Evolutionary conservation across 1,139 yeast genomes (phyloP).

Genomic region (Lodderomyces orthopsilosis): DNA sequence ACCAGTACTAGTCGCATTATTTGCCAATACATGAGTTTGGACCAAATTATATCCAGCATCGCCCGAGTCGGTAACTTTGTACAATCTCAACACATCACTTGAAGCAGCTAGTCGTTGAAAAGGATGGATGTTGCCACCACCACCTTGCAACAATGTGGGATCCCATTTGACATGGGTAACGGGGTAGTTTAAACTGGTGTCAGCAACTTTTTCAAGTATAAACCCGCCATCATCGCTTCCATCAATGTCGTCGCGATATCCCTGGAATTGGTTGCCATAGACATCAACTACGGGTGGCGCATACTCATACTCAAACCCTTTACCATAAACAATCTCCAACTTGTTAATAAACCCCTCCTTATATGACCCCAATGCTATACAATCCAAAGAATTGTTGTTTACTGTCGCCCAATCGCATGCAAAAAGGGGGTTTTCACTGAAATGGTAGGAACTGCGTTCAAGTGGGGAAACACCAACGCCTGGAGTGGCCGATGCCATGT

Average conservation of each 20-base stretch:
- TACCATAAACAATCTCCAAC: conserved; percentile 48
- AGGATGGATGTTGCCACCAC: not conserved
- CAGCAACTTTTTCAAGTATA: conserved; percentile 51
- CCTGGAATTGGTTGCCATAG: conserved; percentile 1
- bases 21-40: conserved; percentile 44
- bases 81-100: conserved; percentile 68
- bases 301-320: conserved; percentile 26
- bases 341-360: conserved; percentile 67
- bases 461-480: conserved; percentile 9
- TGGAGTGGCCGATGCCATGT: not conserved
- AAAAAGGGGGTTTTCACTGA: conserved; percentile 61
- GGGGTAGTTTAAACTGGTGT: conserved; percentile 59
- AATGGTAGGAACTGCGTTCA: conserved; percentile 51
- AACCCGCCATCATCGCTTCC: conserved; percentile 32
- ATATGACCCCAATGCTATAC: conserved; percentile 64
- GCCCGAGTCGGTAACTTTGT: conserved; percentile 47
- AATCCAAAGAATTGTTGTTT: conserved; percentile 38
- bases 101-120: conserved; percentile 58
- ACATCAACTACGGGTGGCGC: not conserved
- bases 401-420: conserved; percentile 64
- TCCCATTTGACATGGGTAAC: conserved; percentile 74
- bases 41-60: conserved; percentile 31
- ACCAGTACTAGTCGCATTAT: conserved; percentile 29
- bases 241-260: conserved; percentile 16
- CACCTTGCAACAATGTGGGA: conserved; percentile 37